Conservation (phyloP, 2,329 filamentous ascomycete species). For the Talaromyces sp. region DNA sequence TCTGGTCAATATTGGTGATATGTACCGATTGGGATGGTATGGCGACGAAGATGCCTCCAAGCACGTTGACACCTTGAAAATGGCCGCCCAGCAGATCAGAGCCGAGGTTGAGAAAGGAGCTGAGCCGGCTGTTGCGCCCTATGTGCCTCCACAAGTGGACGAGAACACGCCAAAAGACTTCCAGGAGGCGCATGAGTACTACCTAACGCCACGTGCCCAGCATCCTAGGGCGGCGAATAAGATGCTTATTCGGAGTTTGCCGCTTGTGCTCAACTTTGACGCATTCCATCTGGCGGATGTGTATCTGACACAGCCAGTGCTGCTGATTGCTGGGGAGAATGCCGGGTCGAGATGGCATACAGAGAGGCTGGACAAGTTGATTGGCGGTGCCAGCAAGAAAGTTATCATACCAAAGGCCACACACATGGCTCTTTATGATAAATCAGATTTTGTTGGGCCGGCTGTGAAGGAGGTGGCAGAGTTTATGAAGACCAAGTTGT, state of each 20-base stretch:
- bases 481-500: conserved; percentile 13
- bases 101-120: conserved; percentile 2
- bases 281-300: conserved; percentile 19
- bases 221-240: conserved; percentile 17
- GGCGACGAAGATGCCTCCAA: conserved; percentile 6
- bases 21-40: conserved; percentile 8
- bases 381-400: conserved; percentile 14
- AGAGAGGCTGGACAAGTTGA: conserved; percentile 13
- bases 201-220: conserved; percentile 16
- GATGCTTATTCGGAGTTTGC: conserved; percentile 16
- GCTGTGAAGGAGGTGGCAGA: conserved; percentile 11
- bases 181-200: conserved; percentile 18
- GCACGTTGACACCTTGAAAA: conserved; percentile 2
- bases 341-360: conserved; percentile 16
- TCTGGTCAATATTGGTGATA: conserved; percentile 26
- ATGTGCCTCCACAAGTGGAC: conserved; percentile 3
- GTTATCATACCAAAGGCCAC: conserved; percentile 11
- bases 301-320: conserved; percentile 21
- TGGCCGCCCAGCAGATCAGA: conserved; percentile 11
- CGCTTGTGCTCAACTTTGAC: conserved; percentile 21
- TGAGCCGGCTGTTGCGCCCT: conserved; percentile 1
- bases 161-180: conserved; percentile 12
- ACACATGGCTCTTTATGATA: conserved; percentile 16
- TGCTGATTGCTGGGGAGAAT: conserved; percentile 21
- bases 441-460: conserved; percentile 12